Percentiles rank a stretch among this genome's conserved stretches.
These are phyloP conservation scores for Bacidia rubella DNA, from an alignment of 495 filamentous ascomycete species.

Conservation along the genomic window DNA sequence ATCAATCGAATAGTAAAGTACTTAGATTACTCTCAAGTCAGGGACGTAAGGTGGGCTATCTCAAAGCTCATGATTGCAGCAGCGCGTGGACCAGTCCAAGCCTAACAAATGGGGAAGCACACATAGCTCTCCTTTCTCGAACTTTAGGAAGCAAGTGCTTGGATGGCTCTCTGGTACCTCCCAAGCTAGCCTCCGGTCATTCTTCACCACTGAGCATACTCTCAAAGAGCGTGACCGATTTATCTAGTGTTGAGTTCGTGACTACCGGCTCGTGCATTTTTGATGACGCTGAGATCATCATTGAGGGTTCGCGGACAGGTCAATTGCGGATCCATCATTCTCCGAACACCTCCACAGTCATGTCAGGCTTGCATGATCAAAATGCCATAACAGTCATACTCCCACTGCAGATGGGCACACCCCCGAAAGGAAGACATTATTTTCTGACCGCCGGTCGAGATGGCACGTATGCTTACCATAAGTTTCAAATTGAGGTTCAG, in stretches of 20 bases:
- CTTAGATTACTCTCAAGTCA: slow-evolving; percentile 20
- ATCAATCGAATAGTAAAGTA: slow-evolving; percentile 18
- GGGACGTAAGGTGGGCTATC: slow-evolving; percentile 38
- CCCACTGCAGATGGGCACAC: slow-evolving; percentile 21
- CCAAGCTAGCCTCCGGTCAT: no score
- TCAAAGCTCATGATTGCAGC: slow-evolving; percentile 24
- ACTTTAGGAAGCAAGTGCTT: not conserved
- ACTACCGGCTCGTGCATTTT: slow-evolving; percentile 28
- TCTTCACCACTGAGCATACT: no score
- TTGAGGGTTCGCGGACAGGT: slow-evolving; percentile 55
- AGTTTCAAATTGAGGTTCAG: slow-evolving; percentile 9
- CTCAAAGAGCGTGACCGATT: not conserved
- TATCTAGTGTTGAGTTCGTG: slow-evolving; percentile 17
- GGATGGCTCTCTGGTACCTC: not conserved
- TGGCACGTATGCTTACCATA: slow-evolving; percentile 52
- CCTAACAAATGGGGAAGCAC: not conserved
- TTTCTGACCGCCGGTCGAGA: slow-evolving; percentile 62
- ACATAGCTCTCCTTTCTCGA: not conserved
- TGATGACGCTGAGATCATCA: slow-evolving; percentile 33
- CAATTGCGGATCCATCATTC: slow-evolving; percentile 31
- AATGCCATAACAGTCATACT: slow-evolving; percentile 61
- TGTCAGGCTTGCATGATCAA: slow-evolving; percentile 34
- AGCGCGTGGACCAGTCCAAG: not conserved
- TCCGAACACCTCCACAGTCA: not conserved
- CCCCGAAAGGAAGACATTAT: slow-evolving; percentile 21